Base-by-base conservation (phyloP, 2,329 filamentous ascomycete genomes). In the Colletotrichum sp. region DNA sequence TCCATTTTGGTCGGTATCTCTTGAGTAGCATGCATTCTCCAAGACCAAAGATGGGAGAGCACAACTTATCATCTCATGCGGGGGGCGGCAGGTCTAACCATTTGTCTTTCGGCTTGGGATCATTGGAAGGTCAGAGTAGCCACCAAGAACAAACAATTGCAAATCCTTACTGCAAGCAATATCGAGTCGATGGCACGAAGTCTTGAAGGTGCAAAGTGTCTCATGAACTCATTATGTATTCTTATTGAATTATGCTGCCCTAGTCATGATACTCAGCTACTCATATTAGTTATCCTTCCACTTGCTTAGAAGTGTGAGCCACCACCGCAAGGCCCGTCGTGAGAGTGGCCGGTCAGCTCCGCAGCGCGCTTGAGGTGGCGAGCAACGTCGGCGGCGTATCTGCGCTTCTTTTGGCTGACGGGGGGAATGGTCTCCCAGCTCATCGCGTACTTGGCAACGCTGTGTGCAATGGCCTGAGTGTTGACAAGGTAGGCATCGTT, bases 401-500 rank as follows among this genome's bases (percentile, higher is more conserved):
- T 73, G 62, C 83, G 79, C 74, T 82, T 80, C 62, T 73, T 74
- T 55, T 79, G 76, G 79, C 78, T 79, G 66, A 78, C 82, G 27
- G 76, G 55, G 13, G 82, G 82, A n/a, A 87, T 78, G 6, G 79
- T 77, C 67, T 85, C 83, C 65, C 82, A 87, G 80, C 84, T 86
- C 70, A 80, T 77, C 52, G 86, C 85, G 73, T 87, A 87, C 79
- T 83, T 84, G 77, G 86, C 85, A 9, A 87, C 84, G 19, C 83
- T 82, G 81, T 87, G 80, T 39, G 85, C 85, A 44, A 87, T 86
- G 39, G 82, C 83, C 83, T 87, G 83, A 27, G 86, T 85, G 82
- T 88, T 88, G 76, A 88, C 78, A 22, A 87, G 82, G 82, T 84
- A 89, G 8, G 88, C 88, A 59, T 87, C 86, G 69, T 84, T 77